These are phyloP conservation scores for Lipomyces yamanashiensis DNA, from an alignment of 805 yeast genomes.

Conservation along the genomic window DNA sequence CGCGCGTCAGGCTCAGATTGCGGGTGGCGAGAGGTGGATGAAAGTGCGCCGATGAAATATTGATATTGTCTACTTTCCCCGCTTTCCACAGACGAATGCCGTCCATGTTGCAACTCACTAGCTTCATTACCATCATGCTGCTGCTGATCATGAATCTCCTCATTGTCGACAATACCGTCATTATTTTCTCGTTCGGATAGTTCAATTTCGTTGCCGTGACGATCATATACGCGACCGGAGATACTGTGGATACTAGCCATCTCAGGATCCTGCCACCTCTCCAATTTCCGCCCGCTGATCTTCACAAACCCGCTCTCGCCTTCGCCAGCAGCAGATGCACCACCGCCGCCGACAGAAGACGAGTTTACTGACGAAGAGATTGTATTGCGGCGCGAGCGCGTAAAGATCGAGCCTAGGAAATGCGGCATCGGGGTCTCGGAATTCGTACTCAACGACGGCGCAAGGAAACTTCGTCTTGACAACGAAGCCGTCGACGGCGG, in stretches of 20 bases:
- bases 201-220: conserved; percentile 24
- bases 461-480: conserved; percentile 1
- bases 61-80: conserved; percentile 4
- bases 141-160: not conserved
- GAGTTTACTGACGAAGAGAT: conserved; percentile 5
- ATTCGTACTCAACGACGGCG: conserved; percentile 15
- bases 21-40: too few relatives aligned
- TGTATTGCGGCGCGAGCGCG: conserved; percentile 28
- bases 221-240: conserved; percentile 32
- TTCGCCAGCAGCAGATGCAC: not conserved
- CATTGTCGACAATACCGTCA: not conserved
- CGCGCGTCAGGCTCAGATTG: too few relatives aligned
- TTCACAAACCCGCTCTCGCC: conserved; percentile 29
- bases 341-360: conserved; percentile 8
- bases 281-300: conserved; percentile 33
- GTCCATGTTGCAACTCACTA: not conserved
- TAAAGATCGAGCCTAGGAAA: conserved; percentile 20
- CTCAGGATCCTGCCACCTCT: conserved; percentile 38
- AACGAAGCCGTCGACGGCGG: not conserved
- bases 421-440: conserved; percentile 18
- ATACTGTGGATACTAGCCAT: conserved; percentile 27
- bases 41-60: conserved; percentile 1
- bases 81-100: not conserved
- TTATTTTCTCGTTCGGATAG: not conserved
- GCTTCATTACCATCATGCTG: not conserved